Evolutionary conservation across 1,284 basidiomycete species (phyloP), one percentile per base, ranked within the genome.

Genomic region (Amylostereum chailletii): DNA sequence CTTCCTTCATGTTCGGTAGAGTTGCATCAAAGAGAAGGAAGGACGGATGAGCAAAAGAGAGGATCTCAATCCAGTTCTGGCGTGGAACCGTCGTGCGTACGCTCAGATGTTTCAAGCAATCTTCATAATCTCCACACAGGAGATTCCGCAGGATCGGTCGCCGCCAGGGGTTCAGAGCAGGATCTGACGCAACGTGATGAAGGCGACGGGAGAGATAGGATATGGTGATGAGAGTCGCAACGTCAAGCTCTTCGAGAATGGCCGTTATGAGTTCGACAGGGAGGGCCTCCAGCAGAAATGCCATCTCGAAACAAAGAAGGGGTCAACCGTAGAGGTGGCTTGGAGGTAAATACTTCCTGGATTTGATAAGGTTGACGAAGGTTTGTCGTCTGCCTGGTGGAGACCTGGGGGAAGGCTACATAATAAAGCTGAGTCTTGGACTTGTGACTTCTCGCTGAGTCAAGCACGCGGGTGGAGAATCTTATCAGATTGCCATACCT

Each of bases 221-320:
- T 52, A 76, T 64, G 29, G 59, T 69, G 47, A 84, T 65, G 36
- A 87, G 74, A 11, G 79, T 76, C 34, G 70, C 63, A 19, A 88
- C 65, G 57, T 84, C 79, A 44, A 88, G 74, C 57, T 86, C 79
- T 39, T 74, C 70, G 39, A 88, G 69, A 37, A 87, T 79, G 53
- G 82, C 79, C n/a, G 78, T 81, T 51, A 88, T 76, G 49, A 89
- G 71, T 59, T 88, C 86, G 34, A 83, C 81, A 26, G 86, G 84
- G 5, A 89, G 69, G 6, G 71, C 70, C 55, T 85, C 74, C 38
- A 80, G 48, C 37, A 49, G 50, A 2, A 53, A 42, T 9, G 47
- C 26, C 55, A 56, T 56, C 19, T 19, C 19, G 19, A 19, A 19
- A 19, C 19, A 19, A 19, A 19, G 19, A 19, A 19, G 19, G 19